Base-by-base conservation (phyloP, 495 filamentous ascomycete species). In the Trichoderma asperelloides region DNA sequence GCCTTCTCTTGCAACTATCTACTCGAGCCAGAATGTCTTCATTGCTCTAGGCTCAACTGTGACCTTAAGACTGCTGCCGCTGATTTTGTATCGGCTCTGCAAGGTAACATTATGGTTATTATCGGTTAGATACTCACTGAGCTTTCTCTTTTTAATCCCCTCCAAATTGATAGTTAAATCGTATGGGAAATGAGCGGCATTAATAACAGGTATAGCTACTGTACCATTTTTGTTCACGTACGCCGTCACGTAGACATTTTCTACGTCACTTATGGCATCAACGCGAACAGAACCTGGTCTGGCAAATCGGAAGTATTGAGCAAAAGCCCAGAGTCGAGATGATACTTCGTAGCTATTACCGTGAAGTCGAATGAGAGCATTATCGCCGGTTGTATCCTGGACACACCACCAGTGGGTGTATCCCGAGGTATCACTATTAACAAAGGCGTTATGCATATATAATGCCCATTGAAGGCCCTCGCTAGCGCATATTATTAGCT, bases 401-500 rank as follows among this genome's bases (percentile, higher is more conserved):
- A 77, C 75, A 15, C 80, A 80, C 63, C 79, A 76, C 82, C 83
- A 86, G 72, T 82, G 82, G 5, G 84, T 68, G 68, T 79, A 81
- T 8, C 74, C 82, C 37, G 76, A 79, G 8, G 78, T 66, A 67
- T 81, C 79, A 33, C 70, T 73, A 60, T 69, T 71, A 12, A 74
- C 74, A 33, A 85, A 69, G 30, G 74, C 76, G 62, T 72, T 74
- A 60, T 77, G 77, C 68, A 85, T 83, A 65, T 78, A 76, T 66
- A 78, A 80, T 13, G 83, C 83, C 82, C 81, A 85, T n/a, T 78
- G 78, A 30, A 84, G 70, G 4, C 82, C 83, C 40, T 84, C 83
- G 60, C 77, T 76, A 8, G 71, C 69, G 13, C 23, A 57, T n/a
- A n/a, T n/a, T n/a, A n/a, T n/a, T n/a, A n/a, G n/a, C n/a, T n/a